Conservation (phyloP, 2,329 filamentous ascomycete species). For the Ophiostoma tasmaniense region DNA sequence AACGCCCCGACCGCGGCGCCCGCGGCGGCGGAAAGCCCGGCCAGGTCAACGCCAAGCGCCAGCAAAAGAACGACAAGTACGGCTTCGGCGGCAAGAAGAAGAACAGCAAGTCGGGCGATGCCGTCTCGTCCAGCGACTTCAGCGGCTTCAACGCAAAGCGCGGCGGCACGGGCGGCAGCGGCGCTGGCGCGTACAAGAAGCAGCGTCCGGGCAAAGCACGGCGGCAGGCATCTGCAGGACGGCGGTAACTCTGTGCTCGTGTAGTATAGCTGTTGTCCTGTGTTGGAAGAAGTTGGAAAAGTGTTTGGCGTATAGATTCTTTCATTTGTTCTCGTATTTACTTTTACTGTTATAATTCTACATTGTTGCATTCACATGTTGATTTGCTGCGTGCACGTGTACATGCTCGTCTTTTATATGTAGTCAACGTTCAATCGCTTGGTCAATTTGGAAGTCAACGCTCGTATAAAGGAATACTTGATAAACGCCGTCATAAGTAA, state of each 20-base stretch:
- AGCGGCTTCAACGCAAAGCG: slow-evolving; percentile 70
- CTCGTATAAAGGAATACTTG: not conserved
- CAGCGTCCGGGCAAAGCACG: slow-evolving; percentile 37
- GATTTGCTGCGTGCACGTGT: too few species aligned
- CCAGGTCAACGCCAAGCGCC: slow-evolving; percentile 59
- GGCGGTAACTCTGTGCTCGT: slow-evolving; percentile 17
- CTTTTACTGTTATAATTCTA: not conserved
- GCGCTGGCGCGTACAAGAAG: slow-evolving; percentile 28
- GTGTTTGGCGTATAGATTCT: not conserved
- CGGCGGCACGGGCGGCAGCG: slow-evolving; percentile 74
- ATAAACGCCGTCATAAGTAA: not conserved
- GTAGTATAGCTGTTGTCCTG: not conserved
- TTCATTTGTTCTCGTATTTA: not conserved
- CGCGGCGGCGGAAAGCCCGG: slow-evolving; percentile 31
- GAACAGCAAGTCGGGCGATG: slow-evolving; percentile 83
- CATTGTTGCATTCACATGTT: not conserved
- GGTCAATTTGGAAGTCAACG: not conserved
- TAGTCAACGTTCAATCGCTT: too few species aligned
- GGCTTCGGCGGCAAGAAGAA: slow-evolving; percentile 96
- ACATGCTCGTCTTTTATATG: too few species aligned
- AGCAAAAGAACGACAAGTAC: slow-evolving; percentile 91
- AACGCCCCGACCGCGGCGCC: not conserved
- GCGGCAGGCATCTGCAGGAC: slow-evolving; percentile 38
- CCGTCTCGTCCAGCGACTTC: slow-evolving; percentile 70
- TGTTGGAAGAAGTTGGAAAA: not conserved